Conservation (phyloP, 192 early-diverging fungal genomes). For the Backusella psychrophila region DNA sequence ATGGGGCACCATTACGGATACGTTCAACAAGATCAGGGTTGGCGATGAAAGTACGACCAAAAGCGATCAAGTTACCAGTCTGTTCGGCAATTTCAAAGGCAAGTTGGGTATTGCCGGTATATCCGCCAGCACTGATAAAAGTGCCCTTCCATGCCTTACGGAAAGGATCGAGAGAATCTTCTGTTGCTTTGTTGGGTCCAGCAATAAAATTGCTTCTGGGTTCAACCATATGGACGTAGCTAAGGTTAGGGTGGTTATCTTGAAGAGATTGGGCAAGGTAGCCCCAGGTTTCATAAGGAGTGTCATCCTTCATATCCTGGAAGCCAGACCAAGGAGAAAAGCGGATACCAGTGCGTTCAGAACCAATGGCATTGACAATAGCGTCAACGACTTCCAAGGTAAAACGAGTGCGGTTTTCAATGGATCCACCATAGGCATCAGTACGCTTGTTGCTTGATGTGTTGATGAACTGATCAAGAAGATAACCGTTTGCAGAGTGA, state of each 20-base stretch:
- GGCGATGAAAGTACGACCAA: conserved; percentile 35
- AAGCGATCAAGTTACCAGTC: conserved; percentile 24
- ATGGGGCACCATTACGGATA: conserved; percentile 9
- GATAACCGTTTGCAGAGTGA: conserved; percentile 90
- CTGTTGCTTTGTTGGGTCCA: neutral
- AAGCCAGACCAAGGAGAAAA: conserved; percentile 30
- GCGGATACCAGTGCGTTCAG: conserved; percentile 36
- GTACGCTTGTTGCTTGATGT: conserved; percentile 80
- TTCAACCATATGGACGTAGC: conserved; percentile 35
- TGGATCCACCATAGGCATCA: conserved; percentile 29
- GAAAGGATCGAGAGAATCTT: conserved; percentile 20
- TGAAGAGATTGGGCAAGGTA: conserved; percentile 22
- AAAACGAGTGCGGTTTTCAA: conserved; percentile 31
- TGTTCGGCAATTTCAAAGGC: neutral
- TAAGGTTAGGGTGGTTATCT: conserved; percentile 22
- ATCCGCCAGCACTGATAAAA: conserved; percentile 26
- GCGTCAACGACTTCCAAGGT: conserved; percentile 31
- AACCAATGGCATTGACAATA: conserved; percentile 20
- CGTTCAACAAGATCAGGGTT: conserved; percentile 38
- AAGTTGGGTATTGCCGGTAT: neutral
- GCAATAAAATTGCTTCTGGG: conserved; percentile 50
- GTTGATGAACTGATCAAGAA: conserved; percentile 80
- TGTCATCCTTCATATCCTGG: conserved; percentile 38
- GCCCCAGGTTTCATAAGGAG: conserved; percentile 24
- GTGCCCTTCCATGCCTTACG: conserved; percentile 16